Evolutionary conservation across 176 grass and related monocot species (phyloP).

Genomic region (Rhynchospora pubera): DNA sequence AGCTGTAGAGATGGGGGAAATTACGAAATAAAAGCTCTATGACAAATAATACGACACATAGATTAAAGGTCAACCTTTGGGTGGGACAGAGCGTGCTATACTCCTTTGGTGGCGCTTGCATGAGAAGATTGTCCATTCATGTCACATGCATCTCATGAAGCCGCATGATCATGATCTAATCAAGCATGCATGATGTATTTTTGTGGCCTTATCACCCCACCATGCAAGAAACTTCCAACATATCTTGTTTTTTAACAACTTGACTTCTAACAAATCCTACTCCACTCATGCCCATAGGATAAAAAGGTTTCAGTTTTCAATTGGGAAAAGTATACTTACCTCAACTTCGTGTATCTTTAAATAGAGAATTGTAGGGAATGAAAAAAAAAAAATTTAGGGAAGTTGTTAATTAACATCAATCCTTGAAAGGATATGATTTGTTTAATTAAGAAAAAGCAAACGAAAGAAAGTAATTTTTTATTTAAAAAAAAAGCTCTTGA

Average conservation of each 20-base stretch:
- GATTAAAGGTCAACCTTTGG: conserved; percentile 6
- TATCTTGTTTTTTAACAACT: conserved; percentile 11
- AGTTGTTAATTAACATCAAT: not conserved
- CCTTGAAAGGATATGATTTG: not conserved
- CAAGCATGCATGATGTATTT: conserved; percentile 18
- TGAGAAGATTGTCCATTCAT: conserved; percentile 24
- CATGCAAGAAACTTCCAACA: conserved; percentile 4
- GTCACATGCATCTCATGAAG: conserved; percentile 25
- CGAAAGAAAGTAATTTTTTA: no score
- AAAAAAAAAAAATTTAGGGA: not conserved
- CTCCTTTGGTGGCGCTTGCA: conserved; percentile 9
- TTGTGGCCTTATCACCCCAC: no score
- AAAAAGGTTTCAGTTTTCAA: not conserved
- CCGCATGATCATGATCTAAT: not conserved
- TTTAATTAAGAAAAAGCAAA: no score
- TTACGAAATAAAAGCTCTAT: not conserved
- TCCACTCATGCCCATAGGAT: not conserved
- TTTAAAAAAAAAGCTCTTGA: no score
- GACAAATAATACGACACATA: conserved; percentile 11
- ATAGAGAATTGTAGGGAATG: no score
- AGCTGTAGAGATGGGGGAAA: not conserved
- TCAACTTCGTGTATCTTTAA: no score
- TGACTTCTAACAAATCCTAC: not conserved
- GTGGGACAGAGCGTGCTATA: conserved; percentile 13
- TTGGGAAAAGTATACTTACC: not conserved